Conservation (phyloP, 805 yeast genomes). For the Candida odintsovae region DNA sequence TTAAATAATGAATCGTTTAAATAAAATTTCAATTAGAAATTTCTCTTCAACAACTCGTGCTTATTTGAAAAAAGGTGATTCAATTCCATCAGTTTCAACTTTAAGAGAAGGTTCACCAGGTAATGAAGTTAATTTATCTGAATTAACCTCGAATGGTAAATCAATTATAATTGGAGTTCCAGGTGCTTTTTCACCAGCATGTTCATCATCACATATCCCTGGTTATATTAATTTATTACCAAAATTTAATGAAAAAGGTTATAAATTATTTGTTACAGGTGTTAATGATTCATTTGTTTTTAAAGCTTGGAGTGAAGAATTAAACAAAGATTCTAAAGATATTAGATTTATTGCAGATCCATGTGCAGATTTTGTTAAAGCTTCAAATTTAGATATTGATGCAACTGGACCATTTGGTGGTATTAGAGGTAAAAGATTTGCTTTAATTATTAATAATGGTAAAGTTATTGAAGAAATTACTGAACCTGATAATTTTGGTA, state of each 20-base stretch:
- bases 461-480: conserved; percentile 57
- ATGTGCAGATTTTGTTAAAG: conserved; percentile 62
- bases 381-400: conserved; percentile 65
- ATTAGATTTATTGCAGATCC: conserved; percentile 74
- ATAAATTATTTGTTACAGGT: conserved; percentile 60
- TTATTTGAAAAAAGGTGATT: conserved; percentile 49
- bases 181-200: conserved; percentile 80
- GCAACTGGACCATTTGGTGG: conserved; percentile 75
- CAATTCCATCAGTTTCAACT: conserved; percentile 51
- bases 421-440: conserved; percentile 68
- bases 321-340: conserved; percentile 15
- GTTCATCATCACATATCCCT: conserved; percentile 68
- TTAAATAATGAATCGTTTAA: no score
- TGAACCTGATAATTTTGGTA: conserved; percentile 78
- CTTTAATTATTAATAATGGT: conserved; percentile 71
- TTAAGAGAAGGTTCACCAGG: conserved; percentile 61
- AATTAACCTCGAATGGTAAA: conserved; percentile 40
- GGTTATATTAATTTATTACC: conserved; percentile 53
- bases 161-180: conserved; percentile 56
- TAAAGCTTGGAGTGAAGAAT: conserved; percentile 66
- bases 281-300: conserved; percentile 87
- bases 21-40: conserved; percentile 20
- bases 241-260: conserved; percentile 61
- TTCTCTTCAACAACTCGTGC: conserved; percentile 23
- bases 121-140: conserved; percentile 49